These are phyloP conservation scores for Didymellaceae sp. DNA, from an alignment of 2,329 filamentous ascomycete genomes.

Conservation along the genomic window DNA sequence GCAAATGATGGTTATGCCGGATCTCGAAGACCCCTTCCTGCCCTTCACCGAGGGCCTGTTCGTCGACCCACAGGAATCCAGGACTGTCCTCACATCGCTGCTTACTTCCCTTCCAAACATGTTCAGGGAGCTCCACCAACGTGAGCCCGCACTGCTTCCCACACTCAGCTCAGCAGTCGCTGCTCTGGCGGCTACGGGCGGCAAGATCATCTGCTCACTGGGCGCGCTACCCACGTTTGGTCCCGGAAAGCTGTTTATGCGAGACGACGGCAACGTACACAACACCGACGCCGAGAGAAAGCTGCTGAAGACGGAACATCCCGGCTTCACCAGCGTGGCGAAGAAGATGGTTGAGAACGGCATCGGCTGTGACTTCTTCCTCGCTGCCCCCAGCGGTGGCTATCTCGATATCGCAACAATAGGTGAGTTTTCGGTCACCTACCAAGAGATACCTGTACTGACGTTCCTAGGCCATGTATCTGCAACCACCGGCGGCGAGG, in stretches of 20 bases:
- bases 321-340: conserved; percentile 83
- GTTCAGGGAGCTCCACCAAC: conserved; percentile 86
- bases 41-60: conserved; percentile 91
- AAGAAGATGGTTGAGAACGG: conserved; percentile 87
- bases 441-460: background rate
- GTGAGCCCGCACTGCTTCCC: conserved; percentile 86
- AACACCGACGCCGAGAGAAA: conserved; percentile 87
- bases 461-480: conserved; percentile 73
- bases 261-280: conserved; percentile 86
- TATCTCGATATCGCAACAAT: conserved; percentile 95
- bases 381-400: conserved; percentile 86
- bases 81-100: conserved; percentile 85
- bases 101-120: conserved; percentile 81
- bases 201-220: conserved; percentile 88
- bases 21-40: conserved; percentile 95
- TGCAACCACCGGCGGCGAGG: conserved; percentile 89
- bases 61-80: conserved; percentile 91
- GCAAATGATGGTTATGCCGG: conserved; percentile 98
- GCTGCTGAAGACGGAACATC: conserved; percentile 87
- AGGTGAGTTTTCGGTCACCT: conserved; percentile 58
- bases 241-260: conserved; percentile 80
- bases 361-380: conserved; percentile 91
- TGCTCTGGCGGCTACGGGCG: conserved; percentile 85
- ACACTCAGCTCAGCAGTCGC: conserved; percentile 82
- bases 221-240: conserved; percentile 91